Evolutionary conservation across 2,329 filamentous ascomycete species (phyloP).

Genomic region (Dothideomycetes sp.): DNA sequence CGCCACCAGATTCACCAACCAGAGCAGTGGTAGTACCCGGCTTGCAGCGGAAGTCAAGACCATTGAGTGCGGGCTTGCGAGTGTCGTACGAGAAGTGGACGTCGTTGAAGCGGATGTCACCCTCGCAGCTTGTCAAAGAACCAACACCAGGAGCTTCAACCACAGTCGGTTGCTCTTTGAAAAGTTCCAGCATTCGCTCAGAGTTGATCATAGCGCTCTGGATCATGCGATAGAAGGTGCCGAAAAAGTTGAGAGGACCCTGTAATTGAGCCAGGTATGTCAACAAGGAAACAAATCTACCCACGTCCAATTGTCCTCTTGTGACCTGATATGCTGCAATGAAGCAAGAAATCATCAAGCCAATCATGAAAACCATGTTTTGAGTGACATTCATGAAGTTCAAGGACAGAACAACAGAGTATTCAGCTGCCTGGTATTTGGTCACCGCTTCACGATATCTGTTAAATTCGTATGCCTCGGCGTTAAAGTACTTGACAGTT

Average conservation of each 20-base stretch:
- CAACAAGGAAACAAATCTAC: constrained; percentile 61
- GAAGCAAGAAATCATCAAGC: constrained; percentile 59
- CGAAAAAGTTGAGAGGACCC: constrained; percentile 64
- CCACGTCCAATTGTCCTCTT: constrained; percentile 50
- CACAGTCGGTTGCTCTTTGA: constrained; percentile 91
- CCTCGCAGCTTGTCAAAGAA: constrained; percentile 58
- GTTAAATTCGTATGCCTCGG: constrained; percentile 49
- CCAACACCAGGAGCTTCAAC: constrained; percentile 62
- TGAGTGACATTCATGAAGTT: constrained; percentile 54
- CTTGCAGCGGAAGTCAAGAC: constrained; percentile 73
- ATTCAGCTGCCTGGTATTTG: constrained; percentile 50
- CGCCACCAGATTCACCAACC: constrained; percentile 91
- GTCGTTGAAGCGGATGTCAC: constrained; percentile 77
- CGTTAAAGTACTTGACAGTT: constrained; percentile 58
- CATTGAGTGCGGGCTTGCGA: constrained; percentile 73
- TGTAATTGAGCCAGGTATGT: constrained; percentile 69
- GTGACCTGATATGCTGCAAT: constrained; percentile 63
- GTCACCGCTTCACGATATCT: constrained; percentile 48
- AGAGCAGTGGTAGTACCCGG: constrained; percentile 93
- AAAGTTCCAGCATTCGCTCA: constrained; percentile 86
- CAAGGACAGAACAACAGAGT: constrained; percentile 46
- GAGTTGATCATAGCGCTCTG: constrained; percentile 97
- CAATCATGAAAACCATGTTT: constrained; percentile 54
- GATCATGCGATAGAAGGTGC: constrained; percentile 90
- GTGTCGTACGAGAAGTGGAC: constrained; percentile 87